phyloP scores from a whole-genome alignment of 31 red algal species.

The Endocladia muricata region DNA sequence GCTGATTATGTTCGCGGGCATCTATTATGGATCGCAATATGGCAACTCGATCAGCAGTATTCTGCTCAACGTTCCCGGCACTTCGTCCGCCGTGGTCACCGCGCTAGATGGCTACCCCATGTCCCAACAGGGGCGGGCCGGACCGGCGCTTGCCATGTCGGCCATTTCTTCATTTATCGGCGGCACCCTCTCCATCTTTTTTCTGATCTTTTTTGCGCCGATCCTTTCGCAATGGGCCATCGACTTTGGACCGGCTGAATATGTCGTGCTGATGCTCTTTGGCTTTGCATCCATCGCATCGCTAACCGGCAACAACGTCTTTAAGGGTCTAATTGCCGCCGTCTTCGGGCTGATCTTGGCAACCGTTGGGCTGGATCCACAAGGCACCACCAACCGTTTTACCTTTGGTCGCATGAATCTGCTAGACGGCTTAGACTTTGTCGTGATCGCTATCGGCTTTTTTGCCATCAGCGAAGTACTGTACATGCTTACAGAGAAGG shows the following conservation, averaged over 20 bases:
- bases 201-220: not conserved
- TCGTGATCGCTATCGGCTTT: not conserved
- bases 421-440: slow-evolving; percentile 1
- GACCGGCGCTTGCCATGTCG: not conserved
- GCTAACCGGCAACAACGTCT: not conserved
- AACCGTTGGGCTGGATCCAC: not conserved
- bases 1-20: not conserved
- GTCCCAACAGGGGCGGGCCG: not conserved
- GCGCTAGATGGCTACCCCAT: slow-evolving; percentile 8
- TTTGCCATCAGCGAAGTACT: slow-evolving; percentile 11
- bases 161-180: too few relatives aligned
- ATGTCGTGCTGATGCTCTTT: not conserved
- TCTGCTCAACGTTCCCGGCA: slow-evolving; percentile 4
- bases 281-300: not conserved
- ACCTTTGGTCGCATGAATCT: not conserved
- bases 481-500: not conserved
- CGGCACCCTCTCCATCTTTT: not conserved
- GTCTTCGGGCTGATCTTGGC: not conserved
- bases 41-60: not conserved
- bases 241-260: not conserved
- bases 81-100: not conserved
- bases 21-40: slow-evolving; percentile 4
- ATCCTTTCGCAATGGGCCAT: not conserved
- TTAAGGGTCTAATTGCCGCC: not conserved
- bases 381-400: not conserved